Base-by-base conservation (phyloP, 2,329 filamentous ascomycete genomes). In the Dothideomycetes sp. region DNA sequence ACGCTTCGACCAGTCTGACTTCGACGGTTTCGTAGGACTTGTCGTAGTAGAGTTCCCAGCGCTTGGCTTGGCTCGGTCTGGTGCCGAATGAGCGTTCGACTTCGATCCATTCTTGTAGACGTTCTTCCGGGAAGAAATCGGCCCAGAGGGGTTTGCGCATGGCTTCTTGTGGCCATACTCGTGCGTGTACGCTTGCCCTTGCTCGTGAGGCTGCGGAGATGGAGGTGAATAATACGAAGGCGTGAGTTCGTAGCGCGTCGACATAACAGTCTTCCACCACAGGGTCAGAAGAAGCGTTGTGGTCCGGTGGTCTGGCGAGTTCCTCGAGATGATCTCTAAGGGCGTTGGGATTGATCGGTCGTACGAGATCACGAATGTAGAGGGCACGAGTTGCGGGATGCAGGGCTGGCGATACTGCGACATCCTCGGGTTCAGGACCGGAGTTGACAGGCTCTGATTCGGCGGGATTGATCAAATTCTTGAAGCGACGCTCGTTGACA, bases 311-410 rank as follows among this genome's bases (percentile, higher is more conserved):
- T 3, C 78, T 70, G 2, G 85, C 84, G 28, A 95, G 72, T 5
- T 73, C 65, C 30, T 74, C 58, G 4, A 96, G 69, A 54, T 95
- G 78, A 1, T 73, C 69, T 51, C 75, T 76, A 1, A 96, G 73
- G 13, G 70, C 68, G 18, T 69, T 65, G 1, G 78, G 73, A 45
- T 85, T 82, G 16, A 96, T 69, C 8, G 91, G 88, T 33, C 89
- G 80, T 77, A 93, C 88, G 41, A 96, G 76, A 53, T 94, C 82
- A 59, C 81, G 80, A 51, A 96, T 91, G 64, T 95, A 96, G 33
- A 96, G 67, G 12, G 84, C 81, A 22, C 76, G 64, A 3, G 87
- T 69, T 33, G 61, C 58, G 2, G 63, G 53, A 43, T 70, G 65
- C 7, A 63, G 50, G 12, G 65, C 60, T 15, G 62, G 57, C 4